phyloP scores from a whole-genome alignment of 108 stramenopile species.

The Craspedostauros australis region DNA sequence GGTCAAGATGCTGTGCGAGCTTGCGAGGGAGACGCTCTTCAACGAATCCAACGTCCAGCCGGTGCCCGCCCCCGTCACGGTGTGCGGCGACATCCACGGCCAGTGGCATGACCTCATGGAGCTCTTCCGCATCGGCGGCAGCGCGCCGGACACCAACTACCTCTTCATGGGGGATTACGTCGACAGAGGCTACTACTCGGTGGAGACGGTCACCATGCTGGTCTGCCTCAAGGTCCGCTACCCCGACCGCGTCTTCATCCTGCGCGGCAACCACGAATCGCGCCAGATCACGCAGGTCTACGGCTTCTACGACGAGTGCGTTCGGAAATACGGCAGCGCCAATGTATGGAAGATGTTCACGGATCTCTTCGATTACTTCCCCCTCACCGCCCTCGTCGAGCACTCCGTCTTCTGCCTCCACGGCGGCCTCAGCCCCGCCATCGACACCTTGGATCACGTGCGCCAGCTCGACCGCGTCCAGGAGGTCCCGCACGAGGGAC shows the following conservation, averaged over 20 bases:
- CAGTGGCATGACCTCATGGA: conserved; percentile 95
- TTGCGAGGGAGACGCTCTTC: conserved; percentile 75
- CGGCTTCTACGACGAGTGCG: conserved; percentile 99
- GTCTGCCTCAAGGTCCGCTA: conserved; percentile 94
- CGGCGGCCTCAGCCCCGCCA: conserved; percentile 92
- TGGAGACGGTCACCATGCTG: conserved; percentile 93
- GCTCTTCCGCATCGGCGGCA: conserved; percentile 89
- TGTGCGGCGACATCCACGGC: conserved; percentile 89
- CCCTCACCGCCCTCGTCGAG: conserved; percentile 92
- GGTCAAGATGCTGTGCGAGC: conserved; percentile 78
- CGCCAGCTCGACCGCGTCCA: conserved; percentile 93
- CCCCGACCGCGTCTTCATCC: conserved; percentile 88
- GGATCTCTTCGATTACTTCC: conserved; percentile 95
- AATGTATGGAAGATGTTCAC: conserved; percentile 98
- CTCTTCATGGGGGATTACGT: conserved; percentile 99
- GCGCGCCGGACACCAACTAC: conserved; percentile 96
- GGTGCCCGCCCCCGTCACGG: conserved; percentile 88
- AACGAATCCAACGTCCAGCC: conserved; percentile 86
- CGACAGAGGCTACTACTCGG: conserved; percentile 96
- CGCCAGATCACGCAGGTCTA: conserved; percentile 97
- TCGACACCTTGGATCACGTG: conserved; percentile 95
- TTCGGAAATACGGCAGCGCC: conserved; percentile 95
- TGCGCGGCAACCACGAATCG: conserved; percentile 93
- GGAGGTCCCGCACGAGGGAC: conserved; percentile 97
- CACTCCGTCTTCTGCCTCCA: conserved; percentile 94